Conservation (phyloP, 2,329 filamentous ascomycete genomes). For the Leptodontidium sp. region DNA sequence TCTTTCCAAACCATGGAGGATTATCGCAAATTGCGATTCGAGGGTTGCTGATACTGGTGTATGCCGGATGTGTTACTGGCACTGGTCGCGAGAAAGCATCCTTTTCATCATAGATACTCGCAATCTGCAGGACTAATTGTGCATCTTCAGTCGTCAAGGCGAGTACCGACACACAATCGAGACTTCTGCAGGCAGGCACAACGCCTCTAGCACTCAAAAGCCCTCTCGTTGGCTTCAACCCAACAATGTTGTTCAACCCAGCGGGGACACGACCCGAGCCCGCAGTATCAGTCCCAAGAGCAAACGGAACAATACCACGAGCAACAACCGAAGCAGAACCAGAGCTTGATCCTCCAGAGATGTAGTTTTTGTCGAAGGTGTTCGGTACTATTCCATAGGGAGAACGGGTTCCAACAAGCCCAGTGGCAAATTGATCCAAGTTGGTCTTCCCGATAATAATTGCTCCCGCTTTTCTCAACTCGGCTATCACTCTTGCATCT, state of each 20-base stretch:
- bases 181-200: conserved; percentile 58
- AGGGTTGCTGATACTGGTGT: not conserved
- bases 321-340: conserved; percentile 60
- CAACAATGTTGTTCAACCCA: conserved; percentile 57
- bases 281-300: conserved; percentile 60
- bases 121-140: conserved; percentile 54
- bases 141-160: conserved; percentile 55
- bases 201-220: conserved; percentile 55
- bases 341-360: conserved; percentile 61
- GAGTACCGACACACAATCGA: conserved; percentile 60
- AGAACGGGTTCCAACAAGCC: conserved; percentile 61
- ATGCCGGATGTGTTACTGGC: not conserved
- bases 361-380: conserved; percentile 54
- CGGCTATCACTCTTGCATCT: conserved; percentile 35
- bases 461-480: conserved; percentile 26
- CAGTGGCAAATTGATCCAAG: conserved; percentile 65
- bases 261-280: conserved; percentile 58
- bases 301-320: conserved; percentile 58
- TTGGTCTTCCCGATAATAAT: conserved; percentile 46
- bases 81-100: conserved; percentile 47
- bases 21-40: conserved; percentile 20
- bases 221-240: conserved; percentile 55
- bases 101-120: conserved; percentile 53
- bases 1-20: conserved; percentile 21
- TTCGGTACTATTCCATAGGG: conserved; percentile 59